Percentiles rank a stretch among this genome's conserved stretches.
These are phyloP conservation scores for Hypoxylon sp. DNA, from an alignment of 2,329 filamentous ascomycete genomes.

Conservation along the genomic window DNA sequence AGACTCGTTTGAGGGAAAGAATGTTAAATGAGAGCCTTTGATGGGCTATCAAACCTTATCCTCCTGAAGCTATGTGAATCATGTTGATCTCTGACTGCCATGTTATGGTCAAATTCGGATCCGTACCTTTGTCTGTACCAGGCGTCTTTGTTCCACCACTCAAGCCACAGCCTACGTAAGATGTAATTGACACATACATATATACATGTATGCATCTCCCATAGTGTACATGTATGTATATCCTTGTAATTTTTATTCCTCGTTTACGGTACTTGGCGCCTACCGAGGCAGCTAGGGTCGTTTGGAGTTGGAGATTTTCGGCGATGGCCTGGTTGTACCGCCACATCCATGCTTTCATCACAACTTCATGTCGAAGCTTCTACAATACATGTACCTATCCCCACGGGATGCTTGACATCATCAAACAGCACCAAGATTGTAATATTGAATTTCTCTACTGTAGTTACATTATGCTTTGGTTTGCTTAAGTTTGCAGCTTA, in stretches of 20 bases:
- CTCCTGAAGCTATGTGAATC: neutral
- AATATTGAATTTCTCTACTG: slow-evolving; percentile 22
- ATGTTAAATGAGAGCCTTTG: neutral
- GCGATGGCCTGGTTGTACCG: slow-evolving; percentile 26
- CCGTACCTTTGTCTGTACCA: neutral
- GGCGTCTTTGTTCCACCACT: slow-evolving; percentile 15
- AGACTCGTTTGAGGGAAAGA: neutral
- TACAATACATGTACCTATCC: slow-evolving; percentile 1
- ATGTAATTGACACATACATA: neutral
- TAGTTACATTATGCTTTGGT: neutral
- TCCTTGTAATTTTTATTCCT: too few species aligned
- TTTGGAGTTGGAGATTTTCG: slow-evolving; percentile 15
- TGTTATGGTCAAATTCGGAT: neutral
- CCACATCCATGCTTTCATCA: slow-evolving; percentile 23
- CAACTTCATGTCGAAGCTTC: slow-evolving; percentile 2
- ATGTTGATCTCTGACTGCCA: neutral
- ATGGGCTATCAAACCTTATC: neutral
- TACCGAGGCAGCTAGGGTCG: slow-evolving; percentile 13
- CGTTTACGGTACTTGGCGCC: neutral
- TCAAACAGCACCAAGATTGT: slow-evolving; percentile 15
- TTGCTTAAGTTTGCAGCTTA: slow-evolving; percentile 8
- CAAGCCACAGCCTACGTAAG: slow-evolving; percentile 12
- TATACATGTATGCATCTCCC: neutral
- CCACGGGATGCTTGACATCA: slow-evolving; percentile 13
- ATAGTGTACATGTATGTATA: neutral